Conservation (phyloP, 225 moss, liverwort and hornwort genomes). For the Antitrichia curtipendula region DNA sequence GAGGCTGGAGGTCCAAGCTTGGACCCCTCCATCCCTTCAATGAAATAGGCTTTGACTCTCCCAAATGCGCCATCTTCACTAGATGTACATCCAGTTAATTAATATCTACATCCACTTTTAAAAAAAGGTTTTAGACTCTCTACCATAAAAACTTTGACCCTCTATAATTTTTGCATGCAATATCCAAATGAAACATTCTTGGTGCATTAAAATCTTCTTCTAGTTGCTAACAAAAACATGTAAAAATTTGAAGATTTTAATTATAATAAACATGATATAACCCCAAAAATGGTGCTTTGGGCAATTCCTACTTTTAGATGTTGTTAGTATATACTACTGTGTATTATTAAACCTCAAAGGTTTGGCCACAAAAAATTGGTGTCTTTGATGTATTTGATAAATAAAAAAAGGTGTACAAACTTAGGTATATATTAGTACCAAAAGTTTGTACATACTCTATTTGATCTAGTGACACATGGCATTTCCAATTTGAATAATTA, state of each 20-base stretch:
- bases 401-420: neutral
- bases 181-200: neutral
- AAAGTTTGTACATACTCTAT: fast-evolving
- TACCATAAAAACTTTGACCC: neutral
- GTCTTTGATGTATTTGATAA: neutral
- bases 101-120: neutral
- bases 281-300: fast-evolving
- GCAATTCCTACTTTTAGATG: too few relatives aligned
- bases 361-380: neutral
- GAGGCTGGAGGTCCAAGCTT: too few relatives aligned
- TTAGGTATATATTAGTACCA: neutral
- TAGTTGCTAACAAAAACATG: neutral
- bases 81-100: neutral
- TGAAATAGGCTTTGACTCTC: neutral
- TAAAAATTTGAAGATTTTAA: fast-evolving
- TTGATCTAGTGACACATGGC: neutral
- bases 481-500: neutral
- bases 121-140: neutral
- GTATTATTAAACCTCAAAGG: fast-evolving
- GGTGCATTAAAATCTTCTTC: fast-evolving
- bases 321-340: neutral
- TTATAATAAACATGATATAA: fast-evolving
- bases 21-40: too few relatives aligned
- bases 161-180: neutral
- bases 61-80: too few relatives aligned